Base-by-base conservation (phyloP, 768 basidiomycete genomes). In the Tephrocybe sp. region DNA sequence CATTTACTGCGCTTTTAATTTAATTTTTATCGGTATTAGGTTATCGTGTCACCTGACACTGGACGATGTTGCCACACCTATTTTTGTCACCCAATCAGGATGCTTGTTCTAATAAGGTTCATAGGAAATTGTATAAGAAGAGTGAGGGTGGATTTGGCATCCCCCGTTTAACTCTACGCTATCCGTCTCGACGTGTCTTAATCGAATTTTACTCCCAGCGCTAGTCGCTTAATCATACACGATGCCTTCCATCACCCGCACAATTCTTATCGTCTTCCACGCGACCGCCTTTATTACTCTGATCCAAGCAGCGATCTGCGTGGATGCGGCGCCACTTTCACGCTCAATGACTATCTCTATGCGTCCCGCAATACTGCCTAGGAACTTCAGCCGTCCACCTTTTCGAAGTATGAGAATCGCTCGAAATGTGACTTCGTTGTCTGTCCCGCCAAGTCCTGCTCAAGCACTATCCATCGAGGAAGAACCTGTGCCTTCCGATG, bases 221-320 rank as follows among this genome's bases (percentile, higher is more conserved):
- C 61, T 56, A 67, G 64, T 55, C 67, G 69, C 64, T 50, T 59
- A 56, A 57, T 59, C 41, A 45, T 57, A 53, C 46, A 55, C 42
- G 44, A 69, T 64, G 67, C 60, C 67, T 53, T 69, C 65, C 18
- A 47, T 72, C 59, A 60, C 63, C 59, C 73, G 68, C 54, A 63
- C 68, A 55, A 48, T 75, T 52, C 61, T 72, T 53, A 50, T 76
- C 60, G 69, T 69, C 48, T 58, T 76, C 41, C 67, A 75, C 58
- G 67, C 72, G 39, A 57, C 71, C 52, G 66, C 62, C 49, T 65
- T 80, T 55, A 61, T 69, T 40, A 60, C 68, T 55, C 40, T 70
- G 47, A 62, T 62, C 48, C 60, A 62, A 12, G 51, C 60, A 30
- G 49, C 57, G 25, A 54, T 59, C 36, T 43, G 18, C 44, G 65